These are phyloP conservation scores for Acanthamoeba pearcei DNA, from an alignment of 208 protist genomes.

Conservation along the genomic window DNA sequence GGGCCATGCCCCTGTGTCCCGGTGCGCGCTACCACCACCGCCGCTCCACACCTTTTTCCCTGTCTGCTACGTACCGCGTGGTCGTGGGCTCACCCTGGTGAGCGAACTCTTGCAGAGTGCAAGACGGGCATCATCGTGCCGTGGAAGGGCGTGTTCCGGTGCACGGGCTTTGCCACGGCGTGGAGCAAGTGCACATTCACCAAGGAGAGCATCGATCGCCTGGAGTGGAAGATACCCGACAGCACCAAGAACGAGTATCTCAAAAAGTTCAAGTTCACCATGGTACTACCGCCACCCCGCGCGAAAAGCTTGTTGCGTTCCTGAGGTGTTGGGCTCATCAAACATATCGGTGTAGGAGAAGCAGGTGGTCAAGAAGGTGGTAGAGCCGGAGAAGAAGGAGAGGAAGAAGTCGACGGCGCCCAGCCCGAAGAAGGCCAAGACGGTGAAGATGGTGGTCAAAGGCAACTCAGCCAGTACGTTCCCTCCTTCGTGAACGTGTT, in stretches of 20 bases:
- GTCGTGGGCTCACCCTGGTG: neutral
- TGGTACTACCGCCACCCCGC: neutral
- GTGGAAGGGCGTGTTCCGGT: constrained; percentile 5
- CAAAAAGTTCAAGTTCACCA: neutral
- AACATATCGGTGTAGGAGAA: neutral
- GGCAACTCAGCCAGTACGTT: constrained; percentile 60
- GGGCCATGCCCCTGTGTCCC: constrained; percentile 30
- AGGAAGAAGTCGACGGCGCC: neutral
- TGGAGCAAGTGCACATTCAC: constrained; percentile 70
- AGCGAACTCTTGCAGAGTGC: neutral
- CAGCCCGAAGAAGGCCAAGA: constrained; percentile 42
- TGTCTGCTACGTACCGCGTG: neutral
- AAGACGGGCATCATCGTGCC: neutral
- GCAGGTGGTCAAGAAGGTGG: neutral
- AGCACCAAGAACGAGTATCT: neutral
- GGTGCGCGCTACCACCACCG: neutral
- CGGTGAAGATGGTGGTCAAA: constrained; percentile 76
- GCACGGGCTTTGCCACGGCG: constrained; percentile 52
- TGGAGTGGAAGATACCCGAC: neutral
- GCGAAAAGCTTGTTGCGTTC: too few species aligned
- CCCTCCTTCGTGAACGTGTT: neutral
- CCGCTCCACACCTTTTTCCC: neutral
- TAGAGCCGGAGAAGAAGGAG: neutral
- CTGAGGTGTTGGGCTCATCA: neutral
- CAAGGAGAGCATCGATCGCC: neutral